These are phyloP conservation scores for Plasmodium ovale DNA, from an alignment of 169 alveolate species.

Conservation along the genomic window DNA sequence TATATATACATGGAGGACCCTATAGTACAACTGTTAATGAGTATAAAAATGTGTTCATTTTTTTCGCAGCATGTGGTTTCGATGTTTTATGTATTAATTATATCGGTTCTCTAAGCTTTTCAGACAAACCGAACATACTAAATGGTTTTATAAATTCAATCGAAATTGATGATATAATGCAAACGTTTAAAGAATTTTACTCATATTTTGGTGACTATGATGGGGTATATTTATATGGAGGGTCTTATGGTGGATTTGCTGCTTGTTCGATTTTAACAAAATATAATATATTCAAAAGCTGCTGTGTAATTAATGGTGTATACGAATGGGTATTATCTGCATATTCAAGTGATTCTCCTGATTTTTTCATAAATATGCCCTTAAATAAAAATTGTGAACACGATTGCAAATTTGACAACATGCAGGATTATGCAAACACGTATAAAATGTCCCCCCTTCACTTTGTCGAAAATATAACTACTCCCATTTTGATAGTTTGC, in stretches of 20 bases:
- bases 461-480: slow-evolving; percentile 24
- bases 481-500: slow-evolving; percentile 61
- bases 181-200: slow-evolving; percentile 10
- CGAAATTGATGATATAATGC: slow-evolving; percentile 55
- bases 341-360: slow-evolving; percentile 52
- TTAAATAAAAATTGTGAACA: slow-evolving; percentile 24
- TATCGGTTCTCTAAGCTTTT: slow-evolving; percentile 31
- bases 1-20: slow-evolving; percentile 77
- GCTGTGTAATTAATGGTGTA: slow-evolving; percentile 60
- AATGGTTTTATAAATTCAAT: slow-evolving; percentile 49
- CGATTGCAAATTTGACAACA: slow-evolving; percentile 13
- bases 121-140: slow-evolving; percentile 28
- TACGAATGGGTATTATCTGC: slow-evolving; percentile 60
- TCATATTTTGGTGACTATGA: slow-evolving; percentile 56
- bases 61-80: slow-evolving; percentile 72
- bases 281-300: slow-evolving; percentile 59
- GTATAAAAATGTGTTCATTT: slow-evolving; percentile 37
- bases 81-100: slow-evolving; percentile 63
- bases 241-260: slow-evolving; percentile 59
- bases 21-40: slow-evolving; percentile 28
- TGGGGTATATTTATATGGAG: slow-evolving; percentile 51
- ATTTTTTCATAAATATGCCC: slow-evolving; percentile 31
- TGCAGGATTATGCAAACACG: slow-evolving; percentile 7
- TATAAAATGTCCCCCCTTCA: slow-evolving; percentile 51
- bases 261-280: slow-evolving; percentile 58